Evolutionary conservation across 306 rosid genomes (phyloP), one percentile per base, ranked within the genome.

Genomic region (Acmispon strigosus): DNA sequence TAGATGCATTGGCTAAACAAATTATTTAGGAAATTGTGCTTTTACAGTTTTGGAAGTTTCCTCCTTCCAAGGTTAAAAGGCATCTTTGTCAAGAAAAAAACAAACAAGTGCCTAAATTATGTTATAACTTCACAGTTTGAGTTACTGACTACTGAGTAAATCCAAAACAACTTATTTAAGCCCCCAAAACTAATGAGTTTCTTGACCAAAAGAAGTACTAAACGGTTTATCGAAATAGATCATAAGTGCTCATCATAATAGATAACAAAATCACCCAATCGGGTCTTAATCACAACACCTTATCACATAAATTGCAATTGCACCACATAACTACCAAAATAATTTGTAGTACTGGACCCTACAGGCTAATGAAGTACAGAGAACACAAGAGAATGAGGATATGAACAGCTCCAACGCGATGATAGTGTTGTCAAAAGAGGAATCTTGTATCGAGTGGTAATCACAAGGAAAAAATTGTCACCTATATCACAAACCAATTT

Each of bases 401-500:
- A 62, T 7, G 69, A 42, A 62, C 69, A 76, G 14, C 43, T 49
- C 62, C 59, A 52, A 36, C n/a, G 27, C 41, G 45, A 39, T 69
- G 39, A 56, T 4, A 14, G 34, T 24, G 29, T 55, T 37, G 15
- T 55, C 55, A 55, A 76, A 47, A 70, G n/a, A 18, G 15, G 41
- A 66, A 44, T 57, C 62, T 43, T 56, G 14, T 62, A 76, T 76
- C 29, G 50, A 74, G 68, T 18, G 22, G 77, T 71, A 64, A 27
- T 70, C 82, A 36, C 27, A 51, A 51, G 62, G 24, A n/a, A 53
- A 48, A 59, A 39, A 37, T 58, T 37, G 29, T 57, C 69, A 71
- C 70, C 80, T 74, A 84, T 49, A 81, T 81, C 76, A 81, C 80
- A 71, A 79, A 75, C 37, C 59, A 48, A 66, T 39, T 64, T 62